A percentile compares a stretch with the other conserved stretches of the same genome.
Conservation (phyloP, 2,329 filamentous ascomycete species). For the Alternaria triticimaculans region DNA sequence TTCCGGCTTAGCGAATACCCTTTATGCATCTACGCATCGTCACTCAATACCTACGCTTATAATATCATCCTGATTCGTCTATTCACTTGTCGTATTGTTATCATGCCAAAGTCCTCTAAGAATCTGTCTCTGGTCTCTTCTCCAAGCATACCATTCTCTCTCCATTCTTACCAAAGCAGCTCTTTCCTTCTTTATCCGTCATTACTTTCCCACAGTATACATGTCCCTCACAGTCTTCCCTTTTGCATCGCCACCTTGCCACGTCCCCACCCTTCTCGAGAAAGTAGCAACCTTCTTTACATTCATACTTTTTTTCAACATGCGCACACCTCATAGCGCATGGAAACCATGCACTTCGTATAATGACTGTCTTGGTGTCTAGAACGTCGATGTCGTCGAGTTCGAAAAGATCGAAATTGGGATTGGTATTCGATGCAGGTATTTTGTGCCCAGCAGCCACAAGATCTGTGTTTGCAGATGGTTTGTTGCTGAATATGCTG, state of each 20-base stretch:
- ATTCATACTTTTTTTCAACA: conserved; percentile 12
- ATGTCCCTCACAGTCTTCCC: conserved; percentile 36
- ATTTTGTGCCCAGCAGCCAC: conserved; percentile 8
- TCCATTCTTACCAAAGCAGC: conserved; percentile 40
- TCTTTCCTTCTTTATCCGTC: conserved; percentile 12
- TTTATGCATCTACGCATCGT: not conserved
- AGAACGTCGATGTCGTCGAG: conserved; percentile 20
- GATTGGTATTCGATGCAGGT: conserved; percentile 13
- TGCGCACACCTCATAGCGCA: conserved; percentile 32
- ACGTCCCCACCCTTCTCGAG: conserved; percentile 31
- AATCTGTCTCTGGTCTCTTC: no score
- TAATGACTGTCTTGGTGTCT: conserved; percentile 16
- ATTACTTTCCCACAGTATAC: conserved; percentile 27
- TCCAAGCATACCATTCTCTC: conserved; percentile 27
- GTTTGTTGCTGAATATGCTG: conserved; percentile 18
- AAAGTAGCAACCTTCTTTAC: conserved; percentile 35
- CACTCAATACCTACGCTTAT: not conserved
- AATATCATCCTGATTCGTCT: not conserved
- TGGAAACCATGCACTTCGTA: conserved; percentile 23
- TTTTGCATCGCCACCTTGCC: conserved; percentile 22
- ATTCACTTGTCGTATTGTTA: no score
- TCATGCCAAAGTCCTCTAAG: no score
- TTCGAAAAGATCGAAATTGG: conserved; percentile 22
- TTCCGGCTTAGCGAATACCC: not conserved
- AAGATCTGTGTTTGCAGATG: conserved; percentile 3